Evolutionary conservation across 768 basidiomycete species (phyloP), one percentile per base, ranked within the genome.

Genomic region (Hericium alpestre): DNA sequence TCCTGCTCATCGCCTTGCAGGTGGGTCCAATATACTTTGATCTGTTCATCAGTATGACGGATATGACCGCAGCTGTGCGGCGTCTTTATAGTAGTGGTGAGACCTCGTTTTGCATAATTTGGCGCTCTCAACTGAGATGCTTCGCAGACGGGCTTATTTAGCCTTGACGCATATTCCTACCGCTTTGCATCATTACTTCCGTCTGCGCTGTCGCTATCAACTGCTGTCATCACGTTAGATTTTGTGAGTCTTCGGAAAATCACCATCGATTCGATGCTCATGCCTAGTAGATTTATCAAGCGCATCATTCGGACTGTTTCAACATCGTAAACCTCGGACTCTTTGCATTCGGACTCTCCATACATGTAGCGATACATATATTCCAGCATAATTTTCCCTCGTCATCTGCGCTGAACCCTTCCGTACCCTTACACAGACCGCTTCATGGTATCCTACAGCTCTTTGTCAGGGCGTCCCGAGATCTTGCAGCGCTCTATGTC

Each of bases 401-500:
- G 11, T 22, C 32, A 25, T 51, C 49, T 10, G 22, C 49, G 32
- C 20, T 51, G 15, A 11, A 18, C 16, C 18, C 27, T 10, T 37
- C 16, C 49, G 27, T 51, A 51, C 49, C 43, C 43, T 16, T 46
- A 10, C n/a, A 18, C 16, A 20, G n/a, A 46, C 13, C 20, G 1
- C n/a, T 20, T 46, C 43, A 46, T 5, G 32, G 32, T n/a, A 46
- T 46, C 5, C 9, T 20, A 7, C 49, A 22, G 22, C 49, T 51
- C 25, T 12, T 32, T 7, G 25, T 32, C 23, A 51, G 27, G 25
- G 49, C 49, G 23, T 37, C 13, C 22, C 15, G 18, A 25, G 27
- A 51, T 16, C 25, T 16, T 12, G 15, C 23, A 18, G 27, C 43
- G 32, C 52, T 62, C n/a, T 54, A 55, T 32, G 38, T 61, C 32